Evolutionary conservation across 2,329 filamentous ascomycete genomes (phyloP).

Genomic region (Sporothrix inflata): DNA sequence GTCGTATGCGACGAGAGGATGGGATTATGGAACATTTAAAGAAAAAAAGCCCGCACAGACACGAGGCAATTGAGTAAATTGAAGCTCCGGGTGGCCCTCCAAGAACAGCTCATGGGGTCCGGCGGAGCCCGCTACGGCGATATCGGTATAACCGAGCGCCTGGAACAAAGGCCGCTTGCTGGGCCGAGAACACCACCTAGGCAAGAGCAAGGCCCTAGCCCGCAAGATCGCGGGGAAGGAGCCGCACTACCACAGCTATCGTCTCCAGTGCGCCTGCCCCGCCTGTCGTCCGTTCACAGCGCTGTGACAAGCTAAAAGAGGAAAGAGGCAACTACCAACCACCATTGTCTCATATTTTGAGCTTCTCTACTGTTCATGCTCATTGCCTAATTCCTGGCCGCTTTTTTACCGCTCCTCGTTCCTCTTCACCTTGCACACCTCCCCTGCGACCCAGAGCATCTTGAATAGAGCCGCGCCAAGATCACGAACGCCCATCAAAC

Average conservation of each 20-base stretch:
- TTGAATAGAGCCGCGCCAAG: constrained; percentile 19
- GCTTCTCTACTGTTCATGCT: neutral
- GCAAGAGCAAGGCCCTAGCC: neutral
- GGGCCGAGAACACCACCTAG: neutral
- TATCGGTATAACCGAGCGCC: constrained; percentile 23
- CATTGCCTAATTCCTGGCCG: neutral
- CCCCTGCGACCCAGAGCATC: neutral
- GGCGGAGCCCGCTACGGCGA: constrained; percentile 17
- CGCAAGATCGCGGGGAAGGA: constrained; percentile 29
- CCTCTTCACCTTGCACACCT: neutral
- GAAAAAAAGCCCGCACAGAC: neutral
- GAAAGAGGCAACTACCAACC: neutral
- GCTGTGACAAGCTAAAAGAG: neutral
- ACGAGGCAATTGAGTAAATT: neutral
- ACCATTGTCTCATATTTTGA: neutral
- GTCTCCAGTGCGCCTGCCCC: constrained; percentile 10
- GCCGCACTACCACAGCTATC: neutral
- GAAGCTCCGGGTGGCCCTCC: neutral
- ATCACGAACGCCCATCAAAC: constrained; percentile 13
- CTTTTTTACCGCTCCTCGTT: neutral
- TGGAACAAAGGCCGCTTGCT: neutral
- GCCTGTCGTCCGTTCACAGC: neutral
- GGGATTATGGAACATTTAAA: neutral
- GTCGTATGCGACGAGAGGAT: neutral
- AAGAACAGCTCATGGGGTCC: neutral